Percentiles rank a stretch among this genome's conserved stretches.
Evolutionary conservation across 1,139 yeast species (phyloP).

Genomic region (Sugiyamaella novakii): DNA sequence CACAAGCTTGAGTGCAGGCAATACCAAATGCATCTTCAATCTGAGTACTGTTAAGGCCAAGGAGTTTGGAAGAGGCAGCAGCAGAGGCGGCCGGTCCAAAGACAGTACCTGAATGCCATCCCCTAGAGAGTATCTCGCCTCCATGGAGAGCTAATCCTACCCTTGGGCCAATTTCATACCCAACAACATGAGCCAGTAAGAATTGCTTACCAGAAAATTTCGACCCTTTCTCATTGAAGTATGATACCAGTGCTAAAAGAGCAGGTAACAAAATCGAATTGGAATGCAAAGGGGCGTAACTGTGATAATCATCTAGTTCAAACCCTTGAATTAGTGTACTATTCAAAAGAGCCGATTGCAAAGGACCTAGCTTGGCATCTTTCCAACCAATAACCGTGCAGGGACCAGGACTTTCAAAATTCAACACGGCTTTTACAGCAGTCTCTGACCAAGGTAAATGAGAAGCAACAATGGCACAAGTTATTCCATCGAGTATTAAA

Average conservation of each 20-base stretch:
- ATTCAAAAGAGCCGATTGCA: constrained; percentile 21
- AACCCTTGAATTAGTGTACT: constrained; percentile 24
- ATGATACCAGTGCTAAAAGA: constrained; percentile 16
- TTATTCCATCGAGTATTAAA: constrained; percentile 21
- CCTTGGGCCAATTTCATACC: constrained; percentile 25
- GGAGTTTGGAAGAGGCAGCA: constrained; percentile 19
- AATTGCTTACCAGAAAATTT: constrained; percentile 18
- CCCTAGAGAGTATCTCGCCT: constrained; percentile 20
- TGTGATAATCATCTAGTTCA: constrained; percentile 24
- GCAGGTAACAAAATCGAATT: constrained; percentile 24
- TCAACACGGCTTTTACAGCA: constrained; percentile 21
- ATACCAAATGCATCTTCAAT: constrained; percentile 25
- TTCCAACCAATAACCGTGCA: constrained; percentile 24
- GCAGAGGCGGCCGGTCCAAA: constrained; percentile 25
- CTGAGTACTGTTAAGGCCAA: constrained; percentile 15
- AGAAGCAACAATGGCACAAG: constrained; percentile 22
- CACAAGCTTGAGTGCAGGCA: constrained; percentile 25
- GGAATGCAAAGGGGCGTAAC: constrained; percentile 23
- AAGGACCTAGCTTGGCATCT: constrained; percentile 13
- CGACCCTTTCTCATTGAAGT: constrained; percentile 2
- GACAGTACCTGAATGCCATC: constrained; percentile 26
- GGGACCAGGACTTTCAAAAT: constrained; percentile 19
- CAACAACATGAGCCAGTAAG: constrained; percentile 17
- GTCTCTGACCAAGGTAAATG: constrained; percentile 26
- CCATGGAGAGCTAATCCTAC: constrained; percentile 23